Conservation (phyloP, 1,284 basidiomycete species). For the Hemileia vastatrix region DNA sequence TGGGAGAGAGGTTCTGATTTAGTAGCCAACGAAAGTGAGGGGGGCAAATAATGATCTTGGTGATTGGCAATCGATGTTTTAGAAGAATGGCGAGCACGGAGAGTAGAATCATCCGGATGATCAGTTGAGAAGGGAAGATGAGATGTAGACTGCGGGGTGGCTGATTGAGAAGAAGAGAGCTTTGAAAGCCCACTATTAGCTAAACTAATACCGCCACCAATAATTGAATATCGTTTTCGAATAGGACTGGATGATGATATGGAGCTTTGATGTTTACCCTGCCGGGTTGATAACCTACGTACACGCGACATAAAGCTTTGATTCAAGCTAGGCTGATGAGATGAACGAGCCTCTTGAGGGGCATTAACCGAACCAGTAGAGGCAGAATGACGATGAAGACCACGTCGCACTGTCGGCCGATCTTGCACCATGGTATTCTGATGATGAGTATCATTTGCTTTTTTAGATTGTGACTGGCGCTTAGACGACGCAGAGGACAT, state of each 20-base stretch:
- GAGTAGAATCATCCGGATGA: background rate
- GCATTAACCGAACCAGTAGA: conserved; percentile 13
- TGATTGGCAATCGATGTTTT: background rate
- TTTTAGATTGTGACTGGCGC: background rate
- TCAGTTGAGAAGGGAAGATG: background rate
- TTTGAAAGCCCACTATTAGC: background rate
- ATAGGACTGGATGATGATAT: conserved; percentile 3
- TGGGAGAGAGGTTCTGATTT: too few relatives aligned
- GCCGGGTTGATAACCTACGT: conserved; percentile 10
- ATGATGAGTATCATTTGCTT: background rate
- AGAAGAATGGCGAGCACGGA: conserved; percentile 12
- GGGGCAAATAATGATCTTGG: background rate
- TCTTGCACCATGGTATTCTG: too few relatives aligned
- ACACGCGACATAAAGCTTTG: conserved; percentile 15
- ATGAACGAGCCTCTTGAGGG: background rate
- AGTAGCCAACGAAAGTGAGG: background rate
- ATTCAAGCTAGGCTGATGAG: conserved; percentile 5
- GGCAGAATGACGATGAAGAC: conserved; percentile 11
- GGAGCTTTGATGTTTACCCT: background rate
- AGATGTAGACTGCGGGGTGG: background rate
- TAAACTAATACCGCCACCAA: background rate
- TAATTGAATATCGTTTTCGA: conserved; percentile 17
- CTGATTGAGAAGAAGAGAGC: background rate
- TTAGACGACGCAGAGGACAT: too few relatives aligned
- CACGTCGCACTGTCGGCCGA: background rate